A percentile compares a stretch with the other conserved stretches of the same genome.
These are phyloP conservation scores for Globisporangium paroecandrum DNA, from an alignment of 352 stramenopile genomes.

Conservation along the genomic window DNA sequence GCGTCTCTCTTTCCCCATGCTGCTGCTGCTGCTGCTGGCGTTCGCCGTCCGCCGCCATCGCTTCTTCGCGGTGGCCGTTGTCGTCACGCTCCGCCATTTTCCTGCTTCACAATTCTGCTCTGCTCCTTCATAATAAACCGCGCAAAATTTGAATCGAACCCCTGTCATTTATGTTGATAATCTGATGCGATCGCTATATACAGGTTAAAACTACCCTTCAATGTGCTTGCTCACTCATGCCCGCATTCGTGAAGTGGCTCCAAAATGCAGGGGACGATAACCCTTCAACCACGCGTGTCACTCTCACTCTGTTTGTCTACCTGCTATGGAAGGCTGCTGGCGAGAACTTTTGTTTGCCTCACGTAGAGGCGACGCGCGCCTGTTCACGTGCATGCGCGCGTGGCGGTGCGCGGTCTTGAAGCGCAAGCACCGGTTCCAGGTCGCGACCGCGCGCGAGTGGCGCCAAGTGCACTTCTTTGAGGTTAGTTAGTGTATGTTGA, in stretches of 20 bases:
- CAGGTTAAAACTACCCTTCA: not conserved
- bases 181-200: not conserved
- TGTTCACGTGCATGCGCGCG: constrained; percentile 43
- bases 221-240: not conserved
- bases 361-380: constrained; percentile 5
- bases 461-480: constrained; percentile 52
- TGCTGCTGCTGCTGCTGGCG: not conserved
- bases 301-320: not conserved
- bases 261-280: not conserved
- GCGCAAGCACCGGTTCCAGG: constrained; percentile 37
- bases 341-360: constrained; percentile 27
- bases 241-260: not conserved
- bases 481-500: not conserved
- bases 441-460: constrained; percentile 24
- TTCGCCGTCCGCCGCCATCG: not conserved
- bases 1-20: not conserved
- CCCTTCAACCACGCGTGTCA: not conserved
- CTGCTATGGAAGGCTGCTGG: constrained; percentile 24
- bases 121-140: not conserved
- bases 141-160: not conserved
- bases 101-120: not conserved
- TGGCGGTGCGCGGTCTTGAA: constrained; percentile 40
- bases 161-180: not conserved
- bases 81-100: constrained; percentile 3
- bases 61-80: not conserved